Conservation (phyloP, 257 asterid genomes). For the Thymus mandschuricus region DNA sequence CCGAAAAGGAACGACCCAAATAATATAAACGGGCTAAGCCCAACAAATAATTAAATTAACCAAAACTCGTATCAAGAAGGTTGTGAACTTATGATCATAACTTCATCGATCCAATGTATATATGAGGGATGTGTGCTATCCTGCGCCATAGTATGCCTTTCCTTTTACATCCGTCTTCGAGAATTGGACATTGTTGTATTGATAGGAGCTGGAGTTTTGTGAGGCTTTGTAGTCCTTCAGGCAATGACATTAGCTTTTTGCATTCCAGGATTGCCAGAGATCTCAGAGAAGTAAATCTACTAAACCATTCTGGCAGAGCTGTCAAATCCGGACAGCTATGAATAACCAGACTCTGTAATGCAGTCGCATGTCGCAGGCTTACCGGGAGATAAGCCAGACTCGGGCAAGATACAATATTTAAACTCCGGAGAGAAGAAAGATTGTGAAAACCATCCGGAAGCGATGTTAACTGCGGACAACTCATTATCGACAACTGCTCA, state of each 20-base stretch:
- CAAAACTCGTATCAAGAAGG: too few species aligned
- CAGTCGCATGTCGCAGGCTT: conserved; percentile 20
- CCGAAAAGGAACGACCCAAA: too few species aligned
- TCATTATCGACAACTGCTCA: conserved; percentile 27
- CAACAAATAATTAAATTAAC: too few species aligned
- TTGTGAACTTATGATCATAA: neutral
- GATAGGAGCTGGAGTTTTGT: conserved; percentile 8
- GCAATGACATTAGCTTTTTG: neutral
- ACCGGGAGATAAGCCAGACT: conserved; percentile 19
- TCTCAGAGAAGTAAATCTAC: neutral
- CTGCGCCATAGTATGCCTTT: conserved; percentile 5
- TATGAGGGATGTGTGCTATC: conserved; percentile 20
- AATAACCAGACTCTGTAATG: conserved; percentile 25
- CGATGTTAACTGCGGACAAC: conserved; percentile 24
- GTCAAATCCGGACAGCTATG: conserved; percentile 15
- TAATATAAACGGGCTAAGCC: too few species aligned
- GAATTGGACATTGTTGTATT: conserved; percentile 2
- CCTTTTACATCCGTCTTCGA: neutral
- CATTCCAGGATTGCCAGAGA: neutral
- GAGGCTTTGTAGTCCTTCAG: neutral
- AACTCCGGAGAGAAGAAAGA: conserved; percentile 26
- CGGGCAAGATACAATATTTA: conserved; percentile 20
- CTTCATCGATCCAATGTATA: conserved; percentile 13
- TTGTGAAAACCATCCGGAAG: conserved; percentile 13
- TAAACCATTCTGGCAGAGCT: conserved; percentile 24